Evolutionary conservation across 2,329 filamentous ascomycete genomes (phyloP), one percentile per base, ranked within the genome.

Genomic region (Ophiostoma angusticollis): DNA sequence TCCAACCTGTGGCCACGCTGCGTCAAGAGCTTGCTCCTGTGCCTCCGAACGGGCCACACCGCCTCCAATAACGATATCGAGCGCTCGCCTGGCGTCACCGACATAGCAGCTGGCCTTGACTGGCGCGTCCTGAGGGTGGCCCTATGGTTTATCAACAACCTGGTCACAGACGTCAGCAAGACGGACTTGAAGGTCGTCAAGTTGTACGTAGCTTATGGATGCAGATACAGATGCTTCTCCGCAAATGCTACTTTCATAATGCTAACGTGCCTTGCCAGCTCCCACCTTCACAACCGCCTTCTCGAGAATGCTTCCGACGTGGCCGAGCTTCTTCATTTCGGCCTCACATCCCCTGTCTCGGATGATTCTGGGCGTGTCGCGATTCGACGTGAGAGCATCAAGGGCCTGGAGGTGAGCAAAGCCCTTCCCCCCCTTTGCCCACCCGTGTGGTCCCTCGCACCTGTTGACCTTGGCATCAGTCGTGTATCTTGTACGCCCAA

Each of bases 401-500:
- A 60, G 49, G 78, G 73, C 49, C 65, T 78, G 37, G 74, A 80
- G 61, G 75, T 77, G 57, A 47, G 59, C 25, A 14, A n/a, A n/a
- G n/a, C n/a, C n/a, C n/a, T n/a, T n/a, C n/a, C n/a, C n/a, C n/a
- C n/a, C n/a, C n/a, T n/a, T n/a, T n/a, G n/a, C n/a, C n/a, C n/a
- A n/a, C n/a, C n/a, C n/a, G n/a, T n/a, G n/a, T n/a, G n/a, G n/a
- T n/a, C n/a, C n/a, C n/a, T n/a, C n/a, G 2, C 13, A 8, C 6
- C 16, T 22, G 22, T 32, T 35, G n/a, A 38, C 55, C 4, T 7
- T 4, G 42, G 33, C 44, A 24, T 2, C 38, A 82, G 78, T 70
- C 78, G 5, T 89, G 82, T 81, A 69, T 85, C 23, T 67, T 74
- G 48, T 86, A 85, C 51, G 78, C 76, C 5, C 80, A 85, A 50